Percentiles rank a stretch among this genome's conserved stretches.
phyloP scores from a whole-genome alignment of 345 rosid species.

The Toxicodendron radicans region DNA sequence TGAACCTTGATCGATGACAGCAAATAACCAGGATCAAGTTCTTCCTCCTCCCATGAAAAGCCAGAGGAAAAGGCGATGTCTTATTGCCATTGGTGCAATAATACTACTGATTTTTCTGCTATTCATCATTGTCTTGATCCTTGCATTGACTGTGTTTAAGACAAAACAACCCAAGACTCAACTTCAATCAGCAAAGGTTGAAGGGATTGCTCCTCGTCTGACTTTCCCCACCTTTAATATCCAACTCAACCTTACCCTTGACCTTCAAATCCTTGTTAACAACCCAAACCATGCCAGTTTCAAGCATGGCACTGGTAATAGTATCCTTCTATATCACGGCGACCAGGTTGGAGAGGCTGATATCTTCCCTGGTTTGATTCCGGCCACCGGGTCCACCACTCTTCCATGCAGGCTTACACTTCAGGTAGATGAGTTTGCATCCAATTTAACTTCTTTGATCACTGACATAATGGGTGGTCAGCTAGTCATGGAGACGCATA shows the following conservation, averaged over 20 bases:
- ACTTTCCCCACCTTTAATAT: slow-evolving; percentile 32
- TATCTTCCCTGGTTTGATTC: slow-evolving; percentile 40
- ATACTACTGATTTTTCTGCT: slow-evolving; percentile 27
- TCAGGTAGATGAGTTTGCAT: slow-evolving; percentile 38
- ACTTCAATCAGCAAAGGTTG: slow-evolving; percentile 39
- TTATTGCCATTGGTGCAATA: slow-evolving; percentile 17
- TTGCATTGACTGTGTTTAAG: slow-evolving; percentile 51
- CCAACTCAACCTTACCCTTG: slow-evolving; percentile 48
- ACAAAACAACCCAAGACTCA: slow-evolving; percentile 29
- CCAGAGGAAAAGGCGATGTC: slow-evolving; percentile 20
- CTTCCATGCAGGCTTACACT: slow-evolving; percentile 39
- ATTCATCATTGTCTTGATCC: slow-evolving; percentile 30
- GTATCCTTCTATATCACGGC: slow-evolving; percentile 33
- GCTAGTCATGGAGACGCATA: slow-evolving; percentile 36
- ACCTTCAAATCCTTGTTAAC: slow-evolving; percentile 34
- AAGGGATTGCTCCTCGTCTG: slow-evolving; percentile 45
- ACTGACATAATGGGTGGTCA: slow-evolving; percentile 39
- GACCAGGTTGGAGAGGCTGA: slow-evolving; percentile 45
- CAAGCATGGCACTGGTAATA: slow-evolving; percentile 45
- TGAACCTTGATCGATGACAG: neutral
- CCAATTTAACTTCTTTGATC: slow-evolving; percentile 25
- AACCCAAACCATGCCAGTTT: slow-evolving; percentile 49
- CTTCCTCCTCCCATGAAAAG: neutral
- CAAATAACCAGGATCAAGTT: neutral
- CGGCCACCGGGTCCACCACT: slow-evolving; percentile 33